Evolutionary conservation across 2,329 filamentous ascomycete species (phyloP).

Genomic region (Claviceps spartinae): DNA sequence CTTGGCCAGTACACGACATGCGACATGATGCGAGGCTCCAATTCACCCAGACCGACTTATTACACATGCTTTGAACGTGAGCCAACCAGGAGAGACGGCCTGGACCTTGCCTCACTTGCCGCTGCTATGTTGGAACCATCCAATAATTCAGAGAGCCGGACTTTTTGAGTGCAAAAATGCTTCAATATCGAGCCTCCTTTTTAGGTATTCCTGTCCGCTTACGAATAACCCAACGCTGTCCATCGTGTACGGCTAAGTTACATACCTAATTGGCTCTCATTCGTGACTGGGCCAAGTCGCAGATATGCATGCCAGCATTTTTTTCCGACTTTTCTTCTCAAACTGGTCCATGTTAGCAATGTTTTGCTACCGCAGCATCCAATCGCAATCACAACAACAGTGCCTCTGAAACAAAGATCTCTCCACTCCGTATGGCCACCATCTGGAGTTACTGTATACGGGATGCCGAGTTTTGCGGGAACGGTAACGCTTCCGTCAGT

Average conservation of each 20-base stretch:
- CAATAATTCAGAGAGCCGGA: neutral
- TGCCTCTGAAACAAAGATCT: neutral
- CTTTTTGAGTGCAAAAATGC: neutral
- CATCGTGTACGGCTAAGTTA: neutral
- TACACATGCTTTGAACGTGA: too few species aligned
- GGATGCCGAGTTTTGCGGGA: constrained; percentile 7
- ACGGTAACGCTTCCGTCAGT: neutral
- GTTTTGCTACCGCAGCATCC: neutral
- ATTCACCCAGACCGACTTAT: too few species aligned
- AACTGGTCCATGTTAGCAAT: neutral
- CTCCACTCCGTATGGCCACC: neutral
- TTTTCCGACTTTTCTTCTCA: neutral
- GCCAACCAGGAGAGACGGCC: neutral
- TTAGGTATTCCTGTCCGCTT: constrained; percentile 11
- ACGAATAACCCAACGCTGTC: constrained; percentile 2
- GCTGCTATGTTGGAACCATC: neutral
- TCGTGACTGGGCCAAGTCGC: neutral
- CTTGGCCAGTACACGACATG: neutral
- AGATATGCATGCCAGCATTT: neutral
- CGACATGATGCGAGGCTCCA: neutral
- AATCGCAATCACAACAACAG: neutral
- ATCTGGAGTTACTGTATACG: constrained; percentile 10
- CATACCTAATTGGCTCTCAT: neutral
- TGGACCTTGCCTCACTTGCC: neutral
- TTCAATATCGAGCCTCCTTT: constrained; percentile 6